A percentile compares a stretch with the other conserved stretches of the same genome.
Conservation (phyloP, 768 basidiomycete genomes). For the Termitomyces sp. region DNA sequence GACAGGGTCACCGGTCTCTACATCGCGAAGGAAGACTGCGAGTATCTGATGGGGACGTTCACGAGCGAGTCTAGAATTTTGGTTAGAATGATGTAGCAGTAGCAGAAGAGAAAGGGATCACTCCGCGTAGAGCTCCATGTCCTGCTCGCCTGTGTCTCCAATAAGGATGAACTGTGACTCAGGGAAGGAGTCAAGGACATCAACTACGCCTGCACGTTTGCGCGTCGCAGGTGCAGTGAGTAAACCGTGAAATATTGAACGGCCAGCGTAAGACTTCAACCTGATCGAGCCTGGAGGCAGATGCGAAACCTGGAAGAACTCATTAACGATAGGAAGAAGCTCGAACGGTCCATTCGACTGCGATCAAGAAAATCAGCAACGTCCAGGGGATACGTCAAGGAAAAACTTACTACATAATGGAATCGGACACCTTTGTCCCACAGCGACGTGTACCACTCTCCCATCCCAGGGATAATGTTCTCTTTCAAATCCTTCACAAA, state of each 20-base stretch:
- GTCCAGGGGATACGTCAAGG: neutral
- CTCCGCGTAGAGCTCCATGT: conserved; percentile 85
- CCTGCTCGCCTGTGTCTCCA: conserved; percentile 93
- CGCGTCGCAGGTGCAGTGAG: conserved; percentile 77
- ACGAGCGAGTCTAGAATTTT: conserved; percentile 43
- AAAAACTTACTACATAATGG: conserved; percentile 78
- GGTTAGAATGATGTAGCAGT: neutral
- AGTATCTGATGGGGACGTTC: conserved; percentile 66
- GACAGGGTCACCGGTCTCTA: conserved; percentile 37
- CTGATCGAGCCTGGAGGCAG: conserved; percentile 76
- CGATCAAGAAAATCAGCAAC: neutral
- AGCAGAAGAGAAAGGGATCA: conserved; percentile 17
- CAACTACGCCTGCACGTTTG: conserved; percentile 77
- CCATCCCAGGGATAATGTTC: conserved; percentile 76
- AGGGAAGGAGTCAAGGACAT: conserved; percentile 70
- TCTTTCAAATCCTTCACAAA: conserved; percentile 85
- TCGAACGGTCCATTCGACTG: conserved; percentile 86
- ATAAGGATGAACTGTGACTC: conserved; percentile 75
- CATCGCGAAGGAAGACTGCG: conserved; percentile 82
- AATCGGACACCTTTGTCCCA: conserved; percentile 70
- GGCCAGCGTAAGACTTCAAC: conserved; percentile 80
- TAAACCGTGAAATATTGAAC: conserved; percentile 78
- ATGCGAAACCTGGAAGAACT: conserved; percentile 66
- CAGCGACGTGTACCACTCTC: conserved; percentile 68
- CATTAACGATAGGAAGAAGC: conserved; percentile 68